Evolutionary conservation across 139 green algal species (phyloP), one percentile per base, ranked within the genome.

Genomic region (Trebouxia sp.): DNA sequence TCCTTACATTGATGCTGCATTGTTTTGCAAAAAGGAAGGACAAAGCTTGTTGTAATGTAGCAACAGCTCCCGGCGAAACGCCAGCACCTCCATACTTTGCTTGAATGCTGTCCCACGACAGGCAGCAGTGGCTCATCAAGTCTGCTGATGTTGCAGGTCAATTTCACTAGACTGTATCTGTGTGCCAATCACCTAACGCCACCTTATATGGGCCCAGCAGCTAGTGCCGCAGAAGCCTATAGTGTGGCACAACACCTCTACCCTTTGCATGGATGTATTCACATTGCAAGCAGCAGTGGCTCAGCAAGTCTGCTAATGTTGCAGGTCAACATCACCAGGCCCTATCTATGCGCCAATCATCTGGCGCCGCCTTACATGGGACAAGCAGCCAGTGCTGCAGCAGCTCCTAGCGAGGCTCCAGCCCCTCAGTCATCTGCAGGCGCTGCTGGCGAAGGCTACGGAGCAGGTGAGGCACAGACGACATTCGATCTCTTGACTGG

Each of bases 321-420:
- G 35, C 65, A 75, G 65, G 65, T 45, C 22, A 48, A 43, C 30
- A 75, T 75, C 32, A 75, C 65, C 38, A 28, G 65, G 65, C 32
- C 65, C 1, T 43, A 43, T 7, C 30, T 48, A 35, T 75, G 65
- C 14, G 65, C 65, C 15, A 75, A 75, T 12, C 65, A 75, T 28
- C 35, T 75, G 35, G 65, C 65, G 5, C 11, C 65, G 10, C 65
- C 65, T 10, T 75, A 75, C 65, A 75, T 14, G n/a, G 65, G 65
- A 35, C 65, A 15, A 6, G 17, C 65, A 47, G 65, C 65, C 14
- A 45, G 35, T 45, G 12, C 32, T 75, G 65, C 65, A 43, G 35
- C n/a, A 5, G 65, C 65, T 7, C 65, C 65, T 32, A 37, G 26
- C 10, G 55, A 7, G 12, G 55, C 55, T 5, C 55, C 55, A 37